Conservation (phyloP, 2,329 filamentous ascomycete genomes). For the Aspergillus pseudoterreus region DNA sequence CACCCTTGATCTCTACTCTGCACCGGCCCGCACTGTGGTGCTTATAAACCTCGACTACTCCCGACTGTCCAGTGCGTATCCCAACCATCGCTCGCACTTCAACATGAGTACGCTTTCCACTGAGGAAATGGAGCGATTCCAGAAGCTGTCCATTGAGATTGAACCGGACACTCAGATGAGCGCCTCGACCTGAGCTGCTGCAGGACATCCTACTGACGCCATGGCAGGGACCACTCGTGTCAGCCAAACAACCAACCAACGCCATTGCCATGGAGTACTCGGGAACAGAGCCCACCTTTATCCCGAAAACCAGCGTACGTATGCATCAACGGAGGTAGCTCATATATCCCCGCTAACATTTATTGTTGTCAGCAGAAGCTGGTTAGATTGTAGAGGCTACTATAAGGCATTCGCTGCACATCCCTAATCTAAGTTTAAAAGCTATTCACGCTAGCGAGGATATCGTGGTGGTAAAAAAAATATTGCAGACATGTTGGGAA, state of each 20-base stretch:
- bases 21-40: slow-evolving; percentile 17
- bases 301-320: slow-evolving; percentile 77
- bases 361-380: too few relatives aligned
- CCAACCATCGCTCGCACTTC: slow-evolving; percentile 12
- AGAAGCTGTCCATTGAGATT: slow-evolving; percentile 60
- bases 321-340: neutral
- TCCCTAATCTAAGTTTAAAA: too few relatives aligned
- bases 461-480: too few relatives aligned
- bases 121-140: slow-evolving; percentile 59
- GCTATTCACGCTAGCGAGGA: too few relatives aligned
- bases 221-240: slow-evolving; percentile 75
- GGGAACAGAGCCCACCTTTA: slow-evolving; percentile 77
- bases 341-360: slow-evolving; percentile 7
- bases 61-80: slow-evolving; percentile 19
- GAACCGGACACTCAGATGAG: slow-evolving; percentile 55
- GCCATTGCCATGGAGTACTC: slow-evolving; percentile 82
- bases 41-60: slow-evolving; percentile 20
- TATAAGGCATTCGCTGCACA: too few relatives aligned
- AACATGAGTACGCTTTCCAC: slow-evolving; percentile 39
- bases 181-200: neutral
- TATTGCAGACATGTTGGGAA: too few relatives aligned
- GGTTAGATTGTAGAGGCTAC: too few relatives aligned
- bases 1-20: slow-evolving; percentile 19
- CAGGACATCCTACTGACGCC: slow-evolving; percentile 20
- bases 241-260: slow-evolving; percentile 70